Conservation (phyloP, 257 asterid species). For the Echium plantagineum region DNA sequence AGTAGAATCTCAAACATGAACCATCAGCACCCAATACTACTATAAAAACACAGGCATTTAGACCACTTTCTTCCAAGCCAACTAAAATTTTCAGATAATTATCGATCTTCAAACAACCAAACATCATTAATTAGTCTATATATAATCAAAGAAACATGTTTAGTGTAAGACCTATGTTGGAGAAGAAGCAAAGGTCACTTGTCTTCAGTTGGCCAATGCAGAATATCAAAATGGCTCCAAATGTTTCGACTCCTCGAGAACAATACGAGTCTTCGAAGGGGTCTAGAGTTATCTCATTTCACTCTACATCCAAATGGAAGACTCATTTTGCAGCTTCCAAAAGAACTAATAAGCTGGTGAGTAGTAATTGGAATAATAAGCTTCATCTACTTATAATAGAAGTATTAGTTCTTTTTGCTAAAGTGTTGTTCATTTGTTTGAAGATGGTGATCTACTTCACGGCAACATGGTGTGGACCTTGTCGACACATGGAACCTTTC, state of each 20-base stretch:
- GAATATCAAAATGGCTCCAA: constrained; percentile 28
- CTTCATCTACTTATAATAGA: too few relatives aligned
- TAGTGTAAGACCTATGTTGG: neutral
- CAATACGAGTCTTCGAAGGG: constrained; percentile 13
- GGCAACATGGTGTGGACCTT: constrained; percentile 38
- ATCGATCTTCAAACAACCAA: neutral
- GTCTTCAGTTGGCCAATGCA: neutral
- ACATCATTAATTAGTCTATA: neutral
- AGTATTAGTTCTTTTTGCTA: too few relatives aligned
- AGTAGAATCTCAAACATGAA: too few relatives aligned
- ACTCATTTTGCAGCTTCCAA: constrained; percentile 45
- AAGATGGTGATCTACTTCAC: constrained; percentile 31
- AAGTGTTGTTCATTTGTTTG: neutral
- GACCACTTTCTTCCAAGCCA: constrained; percentile 13
- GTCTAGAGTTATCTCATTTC: constrained; percentile 37
- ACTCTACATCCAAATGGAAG: constrained; percentile 47
- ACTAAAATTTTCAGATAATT: neutral
- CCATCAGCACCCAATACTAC: too few relatives aligned
- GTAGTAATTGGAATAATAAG: too few relatives aligned
- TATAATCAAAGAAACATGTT: constrained; percentile 1
- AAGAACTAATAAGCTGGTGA: constrained; percentile 13
- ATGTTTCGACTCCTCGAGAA: constrained; percentile 17
- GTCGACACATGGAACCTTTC: constrained; percentile 27
- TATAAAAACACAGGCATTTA: neutral
- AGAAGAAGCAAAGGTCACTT: neutral